Conservation (phyloP, 768 basidiomycete species). For the Phanerochaete sordida region DNA sequence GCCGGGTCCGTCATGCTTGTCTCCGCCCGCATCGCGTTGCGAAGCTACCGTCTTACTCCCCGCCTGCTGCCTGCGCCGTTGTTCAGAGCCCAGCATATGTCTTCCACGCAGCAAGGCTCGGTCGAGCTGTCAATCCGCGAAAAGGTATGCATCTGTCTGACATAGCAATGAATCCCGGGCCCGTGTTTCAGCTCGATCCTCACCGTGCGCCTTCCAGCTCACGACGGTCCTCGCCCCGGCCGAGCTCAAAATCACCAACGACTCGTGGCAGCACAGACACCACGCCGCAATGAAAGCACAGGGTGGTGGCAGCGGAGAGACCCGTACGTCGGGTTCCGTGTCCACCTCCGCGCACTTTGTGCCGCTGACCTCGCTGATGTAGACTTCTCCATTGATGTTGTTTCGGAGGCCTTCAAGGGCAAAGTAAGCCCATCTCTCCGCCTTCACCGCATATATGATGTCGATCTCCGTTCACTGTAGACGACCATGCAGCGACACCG, state of each 20-base stretch:
- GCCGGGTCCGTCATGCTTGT: slow-evolving; percentile 1
- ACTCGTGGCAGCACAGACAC: slow-evolving; percentile 84
- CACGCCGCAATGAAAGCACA: slow-evolving; percentile 77
- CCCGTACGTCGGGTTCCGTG: slow-evolving; percentile 50
- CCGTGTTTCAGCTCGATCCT: not conserved
- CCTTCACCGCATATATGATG: slow-evolving; percentile 3
- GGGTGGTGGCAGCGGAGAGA: slow-evolving; percentile 68
- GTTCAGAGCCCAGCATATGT: slow-evolving; percentile 9
- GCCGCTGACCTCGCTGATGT: not conserved
- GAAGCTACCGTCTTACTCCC: slow-evolving; percentile 2
- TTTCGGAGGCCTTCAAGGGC: slow-evolving; percentile 69
- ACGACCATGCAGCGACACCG: slow-evolving; percentile 78
- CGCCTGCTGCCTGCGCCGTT: not conserved
- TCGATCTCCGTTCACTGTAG: slow-evolving; percentile 31
- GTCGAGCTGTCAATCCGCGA: slow-evolving; percentile 17
- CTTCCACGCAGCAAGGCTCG: slow-evolving; percentile 11
- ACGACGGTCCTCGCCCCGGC: slow-evolving; percentile 56
- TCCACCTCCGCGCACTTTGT: not conserved
- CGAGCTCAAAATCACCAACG: slow-evolving; percentile 67
- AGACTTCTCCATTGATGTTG: slow-evolving; percentile 79
- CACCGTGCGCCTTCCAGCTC: slow-evolving; percentile 41
- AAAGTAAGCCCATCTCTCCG: slow-evolving; percentile 47
- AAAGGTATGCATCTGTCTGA: slow-evolving; percentile 12
- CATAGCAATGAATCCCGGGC: not conserved
- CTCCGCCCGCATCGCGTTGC: slow-evolving; percentile 8